phyloP scores from a whole-genome alignment of 129 eudicot species.

The Artemisia argyi region DNA sequence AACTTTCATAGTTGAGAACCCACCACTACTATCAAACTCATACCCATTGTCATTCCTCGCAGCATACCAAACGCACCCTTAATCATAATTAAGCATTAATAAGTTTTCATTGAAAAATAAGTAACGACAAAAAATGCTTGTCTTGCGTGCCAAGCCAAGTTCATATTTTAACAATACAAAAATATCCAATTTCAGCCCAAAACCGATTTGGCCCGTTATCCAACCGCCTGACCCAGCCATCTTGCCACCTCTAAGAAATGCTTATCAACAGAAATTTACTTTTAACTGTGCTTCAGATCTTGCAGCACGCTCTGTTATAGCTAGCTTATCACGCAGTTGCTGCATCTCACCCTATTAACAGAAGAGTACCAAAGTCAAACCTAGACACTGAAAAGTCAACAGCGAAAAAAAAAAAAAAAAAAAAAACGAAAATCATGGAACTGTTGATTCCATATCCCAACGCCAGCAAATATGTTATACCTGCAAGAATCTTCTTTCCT shows the following conservation, averaged over 20 bases:
- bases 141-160: too few species aligned
- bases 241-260: slow-evolving; percentile 1
- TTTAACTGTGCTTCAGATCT: slow-evolving; percentile 85
- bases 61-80: too few species aligned
- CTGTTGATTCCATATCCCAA: neutral
- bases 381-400: slow-evolving; percentile 16
- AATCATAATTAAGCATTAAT: too few species aligned
- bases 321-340: slow-evolving; percentile 74
- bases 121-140: too few species aligned
- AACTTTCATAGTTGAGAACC: too few species aligned
- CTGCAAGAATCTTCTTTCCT: slow-evolving; percentile 93
- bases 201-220: neutral
- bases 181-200: neutral
- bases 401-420: neutral
- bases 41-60: too few species aligned
- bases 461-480: slow-evolving; percentile 24
- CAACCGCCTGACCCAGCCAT: neutral
- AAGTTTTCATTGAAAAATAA: too few species aligned
- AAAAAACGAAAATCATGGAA: slow-evolving; percentile 10
- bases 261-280: slow-evolving; percentile 36
- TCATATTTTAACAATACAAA: too few species aligned
- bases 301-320: slow-evolving; percentile 76
- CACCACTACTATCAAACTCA: too few species aligned
- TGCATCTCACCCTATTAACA: slow-evolving; percentile 84
- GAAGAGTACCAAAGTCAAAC: slow-evolving; percentile 20